A percentile compares a stretch with the other conserved stretches of the same genome.
These are phyloP conservation scores for Caryocar brasiliense DNA, from an alignment of 441 rosid species.

Conservation along the genomic window DNA sequence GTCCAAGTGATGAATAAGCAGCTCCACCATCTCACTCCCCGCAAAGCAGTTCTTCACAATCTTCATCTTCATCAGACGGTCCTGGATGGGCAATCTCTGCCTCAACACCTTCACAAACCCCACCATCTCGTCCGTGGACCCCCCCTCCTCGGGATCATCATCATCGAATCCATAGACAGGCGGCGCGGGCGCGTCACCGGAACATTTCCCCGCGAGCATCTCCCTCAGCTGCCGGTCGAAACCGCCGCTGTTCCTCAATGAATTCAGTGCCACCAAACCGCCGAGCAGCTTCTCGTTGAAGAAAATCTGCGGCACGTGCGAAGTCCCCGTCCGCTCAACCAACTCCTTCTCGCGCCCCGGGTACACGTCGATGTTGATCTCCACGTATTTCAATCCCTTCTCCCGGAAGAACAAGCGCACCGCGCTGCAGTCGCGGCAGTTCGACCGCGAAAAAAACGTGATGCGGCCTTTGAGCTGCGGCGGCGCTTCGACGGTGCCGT, in stretches of 20 bases:
- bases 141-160: slow-evolving; percentile 28
- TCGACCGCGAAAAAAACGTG: slow-evolving; percentile 65
- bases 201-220: slow-evolving; percentile 38
- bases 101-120: slow-evolving; percentile 44
- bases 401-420: slow-evolving; percentile 53
- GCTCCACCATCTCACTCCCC: slow-evolving; percentile 66
- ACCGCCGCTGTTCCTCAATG: slow-evolving; percentile 60
- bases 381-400: slow-evolving; percentile 47
- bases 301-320: slow-evolving; percentile 74
- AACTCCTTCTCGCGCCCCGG: slow-evolving; percentile 52
- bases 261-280: slow-evolving; percentile 70
- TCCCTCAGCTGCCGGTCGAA: slow-evolving; percentile 50
- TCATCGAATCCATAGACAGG: slow-evolving; percentile 65
- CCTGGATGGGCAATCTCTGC: slow-evolving; percentile 64
- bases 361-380: slow-evolving; percentile 78
- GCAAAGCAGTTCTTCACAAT: slow-evolving; percentile 72
- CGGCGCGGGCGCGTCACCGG: slow-evolving; percentile 46
- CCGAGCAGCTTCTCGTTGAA: slow-evolving; percentile 75
- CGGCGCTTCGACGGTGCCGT: slow-evolving; percentile 13
- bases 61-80: slow-evolving; percentile 79
- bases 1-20: slow-evolving; percentile 48
- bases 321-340: slow-evolving; percentile 45
- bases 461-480: slow-evolving; percentile 39
- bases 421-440: slow-evolving; percentile 73
- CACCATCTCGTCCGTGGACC: slow-evolving; percentile 35